Conservation (phyloP, 2,329 filamentous ascomycete genomes). For the Chaetomiaceae sp. region DNA sequence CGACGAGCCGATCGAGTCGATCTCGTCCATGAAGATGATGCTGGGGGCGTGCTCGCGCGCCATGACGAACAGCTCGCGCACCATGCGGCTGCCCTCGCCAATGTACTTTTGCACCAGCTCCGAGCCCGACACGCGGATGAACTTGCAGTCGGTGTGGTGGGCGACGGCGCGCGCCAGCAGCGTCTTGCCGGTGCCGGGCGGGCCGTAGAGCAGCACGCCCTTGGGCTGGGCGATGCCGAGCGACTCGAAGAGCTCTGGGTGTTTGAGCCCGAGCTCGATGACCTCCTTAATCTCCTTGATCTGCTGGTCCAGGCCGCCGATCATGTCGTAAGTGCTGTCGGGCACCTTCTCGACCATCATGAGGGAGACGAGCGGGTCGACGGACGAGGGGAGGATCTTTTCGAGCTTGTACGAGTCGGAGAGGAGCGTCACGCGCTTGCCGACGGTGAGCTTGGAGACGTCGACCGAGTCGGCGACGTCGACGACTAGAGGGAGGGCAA, state of each 20-base stretch:
- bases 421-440: constrained; percentile 93
- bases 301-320: constrained; percentile 95
- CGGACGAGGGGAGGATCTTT: constrained; percentile 96
- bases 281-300: constrained; percentile 99
- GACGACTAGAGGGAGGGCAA: constrained; percentile 60
- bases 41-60: constrained; percentile 94
- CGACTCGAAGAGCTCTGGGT: constrained; percentile 98
- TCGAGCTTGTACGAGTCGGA: constrained; percentile 98
- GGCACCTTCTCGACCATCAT: constrained; percentile 99
- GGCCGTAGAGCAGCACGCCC: constrained; percentile 92
- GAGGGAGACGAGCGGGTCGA: constrained; percentile 95
- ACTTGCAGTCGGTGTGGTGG: constrained; percentile 98
- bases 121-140: constrained; percentile 93
- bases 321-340: constrained; percentile 99
- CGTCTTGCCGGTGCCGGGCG: constrained; percentile 95
- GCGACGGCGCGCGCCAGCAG: constrained; percentile 91
- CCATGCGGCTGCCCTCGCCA: constrained; percentile 96
- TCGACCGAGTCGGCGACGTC: constrained; percentile 94
- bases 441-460: constrained; percentile 89
- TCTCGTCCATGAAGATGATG: constrained; percentile 99
- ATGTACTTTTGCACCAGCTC: constrained; percentile 99
- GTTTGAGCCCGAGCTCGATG: constrained; percentile 96
- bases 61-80: constrained; percentile 98
- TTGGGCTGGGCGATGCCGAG: constrained; percentile 97
- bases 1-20: constrained; percentile 96